These are phyloP conservation scores for Notholithocarpus densiflorus DNA, from an alignment of 306 rosid species.

Conservation along the genomic window DNA sequence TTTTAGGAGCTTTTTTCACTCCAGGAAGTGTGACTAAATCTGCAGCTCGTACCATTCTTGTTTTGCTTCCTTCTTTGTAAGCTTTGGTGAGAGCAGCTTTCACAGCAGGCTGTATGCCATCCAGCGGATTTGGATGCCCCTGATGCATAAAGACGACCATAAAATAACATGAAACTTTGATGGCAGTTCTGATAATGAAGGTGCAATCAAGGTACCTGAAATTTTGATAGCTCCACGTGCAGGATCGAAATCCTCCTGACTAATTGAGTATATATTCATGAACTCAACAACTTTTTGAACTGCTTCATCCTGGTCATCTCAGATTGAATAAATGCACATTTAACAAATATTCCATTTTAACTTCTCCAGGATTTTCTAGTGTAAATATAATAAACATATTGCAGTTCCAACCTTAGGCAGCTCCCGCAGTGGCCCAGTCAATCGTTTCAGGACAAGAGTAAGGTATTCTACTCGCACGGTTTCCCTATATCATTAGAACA, in stretches of 20 bases:
- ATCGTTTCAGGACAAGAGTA: slow-evolving; percentile 51
- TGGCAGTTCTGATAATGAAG: background rate
- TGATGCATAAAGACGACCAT: slow-evolving; percentile 27
- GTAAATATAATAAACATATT: background rate
- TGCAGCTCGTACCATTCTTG: slow-evolving; percentile 71
- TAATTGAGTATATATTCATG: slow-evolving; percentile 80
- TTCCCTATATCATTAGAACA: slow-evolving; percentile 51
- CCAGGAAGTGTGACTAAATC: slow-evolving; percentile 70
- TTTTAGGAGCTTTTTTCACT: slow-evolving; percentile 75
- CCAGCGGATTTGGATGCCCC: slow-evolving; percentile 84
- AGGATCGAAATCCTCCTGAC: slow-evolving; percentile 83
- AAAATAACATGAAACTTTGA: slow-evolving; percentile 6
- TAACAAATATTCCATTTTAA: slow-evolving; percentile 16
- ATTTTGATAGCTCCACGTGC: slow-evolving; percentile 87
- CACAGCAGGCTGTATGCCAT: slow-evolving; percentile 70
- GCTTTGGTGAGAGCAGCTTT: slow-evolving; percentile 90
- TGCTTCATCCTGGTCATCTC: slow-evolving; percentile 75
- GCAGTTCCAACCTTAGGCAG: slow-evolving; percentile 70
- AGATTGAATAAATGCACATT: slow-evolving; percentile 13
- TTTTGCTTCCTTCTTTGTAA: slow-evolving; percentile 77
- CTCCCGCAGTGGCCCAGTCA: slow-evolving; percentile 64
- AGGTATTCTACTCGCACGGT: slow-evolving; percentile 76
- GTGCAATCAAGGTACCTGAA: slow-evolving; percentile 52
- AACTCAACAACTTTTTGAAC: slow-evolving; percentile 80
- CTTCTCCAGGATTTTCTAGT: slow-evolving; percentile 12